These are phyloP conservation scores for Juncus inflexus DNA, from an alignment of 176 grass and related monocot genomes.

Conservation along the genomic window DNA sequence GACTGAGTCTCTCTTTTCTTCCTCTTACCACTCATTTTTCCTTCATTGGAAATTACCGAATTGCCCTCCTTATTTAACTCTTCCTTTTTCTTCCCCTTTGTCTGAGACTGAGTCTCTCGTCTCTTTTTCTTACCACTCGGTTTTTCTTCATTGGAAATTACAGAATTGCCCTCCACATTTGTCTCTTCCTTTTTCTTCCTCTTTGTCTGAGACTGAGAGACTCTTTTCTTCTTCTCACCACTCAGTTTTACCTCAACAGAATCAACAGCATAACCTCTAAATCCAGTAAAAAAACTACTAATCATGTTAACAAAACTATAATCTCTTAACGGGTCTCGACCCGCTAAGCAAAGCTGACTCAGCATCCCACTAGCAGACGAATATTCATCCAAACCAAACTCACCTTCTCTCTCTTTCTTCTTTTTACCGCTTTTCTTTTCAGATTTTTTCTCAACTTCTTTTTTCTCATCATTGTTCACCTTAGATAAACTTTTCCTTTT, in stretches of 20 bases:
- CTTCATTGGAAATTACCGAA: too few species aligned
- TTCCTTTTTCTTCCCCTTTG: neutral
- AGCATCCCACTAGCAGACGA: constrained; percentile 54
- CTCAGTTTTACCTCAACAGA: constrained; percentile 10
- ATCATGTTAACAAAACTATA: constrained; percentile 35
- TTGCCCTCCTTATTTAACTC: too few species aligned
- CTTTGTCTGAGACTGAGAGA: too few species aligned
- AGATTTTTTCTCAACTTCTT: constrained; percentile 8
- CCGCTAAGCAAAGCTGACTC: constrained; percentile 48
- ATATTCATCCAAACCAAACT: constrained; percentile 9
- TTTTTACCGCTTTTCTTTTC: constrained; percentile 27
- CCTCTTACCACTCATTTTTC: too few species aligned
- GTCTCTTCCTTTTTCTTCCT: constrained; percentile 5
- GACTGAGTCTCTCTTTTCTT: too few species aligned
- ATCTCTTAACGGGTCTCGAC: constrained; percentile 35
- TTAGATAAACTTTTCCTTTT: constrained; percentile 26
- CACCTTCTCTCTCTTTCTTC: constrained; percentile 15
- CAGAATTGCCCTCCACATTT: constrained; percentile 18
- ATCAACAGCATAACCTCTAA: constrained; percentile 34
- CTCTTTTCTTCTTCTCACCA: neutral
- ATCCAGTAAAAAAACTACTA: constrained; percentile 50
- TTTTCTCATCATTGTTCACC: constrained; percentile 4
- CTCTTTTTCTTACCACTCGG: neutral
- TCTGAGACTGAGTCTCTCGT: too few species aligned
- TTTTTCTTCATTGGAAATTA: constrained; percentile 37